Base-by-base conservation (phyloP, 495 filamentous ascomycete genomes). In the Podospora pseudopauciseta region DNA sequence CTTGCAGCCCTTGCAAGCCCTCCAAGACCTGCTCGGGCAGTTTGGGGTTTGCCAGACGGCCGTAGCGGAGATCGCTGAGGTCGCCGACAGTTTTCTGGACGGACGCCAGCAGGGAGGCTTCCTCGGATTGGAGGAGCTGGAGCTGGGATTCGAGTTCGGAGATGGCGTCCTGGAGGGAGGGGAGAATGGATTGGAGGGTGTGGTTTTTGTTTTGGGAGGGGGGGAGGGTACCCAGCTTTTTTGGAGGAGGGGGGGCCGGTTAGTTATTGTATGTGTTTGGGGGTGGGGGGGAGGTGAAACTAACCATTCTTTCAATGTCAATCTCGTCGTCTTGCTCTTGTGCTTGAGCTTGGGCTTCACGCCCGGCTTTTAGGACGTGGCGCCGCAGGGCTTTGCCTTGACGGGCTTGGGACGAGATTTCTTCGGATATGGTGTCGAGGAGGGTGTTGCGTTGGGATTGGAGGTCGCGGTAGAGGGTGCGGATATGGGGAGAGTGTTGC, bases 41-140 rank as follows among this genome's bases (percentile, higher is more conserved):
- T 28, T 86, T 82, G 39, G 82, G 77, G 67, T 88, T 90, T 67
- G 85, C 81, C 69, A 93, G 84, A 64, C 88, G 89, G 49, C 92
- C 92, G 72, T 94, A 95, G 58, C 91, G 89, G 30, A 96, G 83
- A 74, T 95, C 92, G 74, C 92, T 94, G 80, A 96, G 76, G 59
- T 87, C 86, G 30, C 88, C 89, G 39, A 93, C 85, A 0, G 85
- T 89, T 39, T 83, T 80, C 66, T 83, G 83, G 58, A 93, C 84
- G 49, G 88, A 83, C 11, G 83, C 81, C 32, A 93, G 75, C 15
- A 93, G 79, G 3, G 70, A 68, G 0, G 85, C 81, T 44, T 90
- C 87, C 68, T 94, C 88, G 63, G 83, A 74, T 70, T 92, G 89
- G 30, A 92, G 77, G 28, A 74, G 79, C 63, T 80, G 76, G 67